Base-by-base conservation (phyloP, 106 monocot species). In the Phalaenopsis aphrodite region DNA sequence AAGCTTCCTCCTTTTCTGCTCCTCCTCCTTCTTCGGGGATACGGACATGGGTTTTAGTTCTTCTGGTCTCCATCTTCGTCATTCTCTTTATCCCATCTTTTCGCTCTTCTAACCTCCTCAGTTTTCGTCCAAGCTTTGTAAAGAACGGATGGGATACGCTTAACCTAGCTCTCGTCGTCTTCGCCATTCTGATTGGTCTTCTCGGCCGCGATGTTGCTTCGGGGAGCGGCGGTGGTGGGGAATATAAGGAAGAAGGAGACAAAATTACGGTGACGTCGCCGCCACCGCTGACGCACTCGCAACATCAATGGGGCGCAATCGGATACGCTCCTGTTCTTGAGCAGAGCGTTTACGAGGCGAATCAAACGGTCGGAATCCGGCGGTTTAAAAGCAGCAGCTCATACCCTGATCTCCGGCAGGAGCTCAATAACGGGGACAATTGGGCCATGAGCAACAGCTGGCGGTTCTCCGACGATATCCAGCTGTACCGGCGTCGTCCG, bases 351-450 rank as follows among this genome's bases (percentile, higher is more conserved):
- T 52, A 21, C 68, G 80, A 75, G 5, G 77, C 1, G 42, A 69
- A 82, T 55, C 42, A 11, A 42, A 41, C 75, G 37, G 42, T 10
- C 14, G 80, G 55, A 30, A 45, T 81, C 18, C 67, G 87, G 41
- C 75, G 88, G 80, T 83, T 85, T 85, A 82, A 87, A 81, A 88
- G 81, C 78, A 90, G 85, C 80, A 87, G 87, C 79, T 93, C 93
- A 9, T 91, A 93, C 67, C 91, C 91, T 8, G 93, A 96, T 77
- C 84, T 93, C 49, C 80, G 87, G 72, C 83, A 82, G 16, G 91
- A 91, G 57, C 42, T 75, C n/a, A 5, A 17, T 18, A 75, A 36
- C 5, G 77, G 55, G 2, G 4, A 71, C 38, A 78, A 78, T 75
- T 89, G 79, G 77, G 84, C 69, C n/a, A 24, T 78, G 10, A 52